Evolutionary conservation across 352 stramenopile species (phyloP).

Genomic region (Saprolegnia diclina): DNA sequence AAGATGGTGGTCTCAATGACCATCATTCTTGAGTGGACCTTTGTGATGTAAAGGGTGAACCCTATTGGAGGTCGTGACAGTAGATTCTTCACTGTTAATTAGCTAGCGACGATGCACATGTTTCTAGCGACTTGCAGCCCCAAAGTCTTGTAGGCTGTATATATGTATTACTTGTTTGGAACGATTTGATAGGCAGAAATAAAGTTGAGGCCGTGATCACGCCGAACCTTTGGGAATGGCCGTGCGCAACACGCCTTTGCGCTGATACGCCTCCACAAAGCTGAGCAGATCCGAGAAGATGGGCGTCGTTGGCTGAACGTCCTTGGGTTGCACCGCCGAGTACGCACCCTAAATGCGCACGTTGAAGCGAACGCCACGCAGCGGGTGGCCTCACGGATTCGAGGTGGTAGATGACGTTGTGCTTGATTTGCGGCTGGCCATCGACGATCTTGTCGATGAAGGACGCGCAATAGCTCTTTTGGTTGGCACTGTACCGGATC

Average conservation of each 20-base stretch:
- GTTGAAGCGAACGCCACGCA: not conserved
- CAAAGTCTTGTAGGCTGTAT: too few relatives aligned
- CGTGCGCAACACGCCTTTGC: slow-evolving; percentile 50
- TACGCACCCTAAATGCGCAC: slow-evolving; percentile 41
- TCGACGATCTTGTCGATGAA: slow-evolving; percentile 56
- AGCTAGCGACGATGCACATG: too few relatives aligned
- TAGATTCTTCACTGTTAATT: too few relatives aligned
- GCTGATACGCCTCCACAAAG: slow-evolving; percentile 70
- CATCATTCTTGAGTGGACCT: too few relatives aligned
- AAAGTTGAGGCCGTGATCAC: not conserved
- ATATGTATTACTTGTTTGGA: too few relatives aligned
- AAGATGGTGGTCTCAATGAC: too few relatives aligned
- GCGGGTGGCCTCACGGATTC: slow-evolving; percentile 15
- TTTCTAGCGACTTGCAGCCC: too few relatives aligned
- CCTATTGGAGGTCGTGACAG: too few relatives aligned
- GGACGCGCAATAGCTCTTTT: slow-evolving; percentile 61
- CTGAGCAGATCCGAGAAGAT: slow-evolving; percentile 66
- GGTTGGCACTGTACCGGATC: slow-evolving; percentile 62
- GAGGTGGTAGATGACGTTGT: slow-evolving; percentile 72
- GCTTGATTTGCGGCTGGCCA: slow-evolving; percentile 39
- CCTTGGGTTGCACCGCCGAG: slow-evolving; percentile 43
- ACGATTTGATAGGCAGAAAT: not conserved
- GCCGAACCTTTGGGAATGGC: slow-evolving; percentile 33
- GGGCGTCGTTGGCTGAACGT: slow-evolving; percentile 46
- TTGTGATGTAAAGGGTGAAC: too few relatives aligned